These are phyloP conservation scores for Pseudoperonospora humuli DNA, from an alignment of 352 stramenopile species.

Conservation along the genomic window DNA sequence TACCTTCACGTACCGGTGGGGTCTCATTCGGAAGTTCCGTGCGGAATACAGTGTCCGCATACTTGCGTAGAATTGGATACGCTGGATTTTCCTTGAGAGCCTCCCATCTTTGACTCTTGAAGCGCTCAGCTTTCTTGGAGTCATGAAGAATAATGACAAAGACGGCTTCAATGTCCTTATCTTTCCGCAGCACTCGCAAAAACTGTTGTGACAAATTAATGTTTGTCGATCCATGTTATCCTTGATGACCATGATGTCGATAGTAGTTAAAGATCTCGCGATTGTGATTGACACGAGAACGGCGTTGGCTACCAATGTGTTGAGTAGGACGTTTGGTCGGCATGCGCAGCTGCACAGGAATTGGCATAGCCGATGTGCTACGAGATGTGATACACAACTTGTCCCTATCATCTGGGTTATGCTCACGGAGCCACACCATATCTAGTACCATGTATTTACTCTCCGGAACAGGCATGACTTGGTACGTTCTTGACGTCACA, in stretches of 20 bases:
- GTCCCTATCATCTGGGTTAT: too few relatives aligned
- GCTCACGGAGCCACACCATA: too few relatives aligned
- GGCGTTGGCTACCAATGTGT: too few relatives aligned
- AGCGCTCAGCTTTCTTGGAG: constrained; percentile 7
- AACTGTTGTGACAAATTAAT: constrained; percentile 2
- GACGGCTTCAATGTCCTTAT: neutral
- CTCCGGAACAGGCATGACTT: too few relatives aligned
- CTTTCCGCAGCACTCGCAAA: too few relatives aligned
- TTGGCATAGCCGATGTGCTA: too few relatives aligned
- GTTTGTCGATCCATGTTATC: neutral
- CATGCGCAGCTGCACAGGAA: too few relatives aligned
- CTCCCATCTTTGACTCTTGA: too few relatives aligned
- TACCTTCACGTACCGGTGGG: neutral
- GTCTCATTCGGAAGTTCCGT: neutral
- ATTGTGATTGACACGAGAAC: neutral
- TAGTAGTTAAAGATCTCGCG: constrained; percentile 13
- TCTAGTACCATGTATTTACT: too few relatives aligned
- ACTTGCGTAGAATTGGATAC: neutral
- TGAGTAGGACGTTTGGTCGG: too few relatives aligned
- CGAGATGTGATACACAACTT: too few relatives aligned
- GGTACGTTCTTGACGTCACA: too few relatives aligned
- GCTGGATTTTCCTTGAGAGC: neutral
- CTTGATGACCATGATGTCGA: constrained; percentile 3
- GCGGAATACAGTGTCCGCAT: neutral
- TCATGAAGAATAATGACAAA: constrained; percentile 7